These are phyloP conservation scores for Murraya paniculata DNA, from an alignment of 345 rosid species.

Conservation along the genomic window DNA sequence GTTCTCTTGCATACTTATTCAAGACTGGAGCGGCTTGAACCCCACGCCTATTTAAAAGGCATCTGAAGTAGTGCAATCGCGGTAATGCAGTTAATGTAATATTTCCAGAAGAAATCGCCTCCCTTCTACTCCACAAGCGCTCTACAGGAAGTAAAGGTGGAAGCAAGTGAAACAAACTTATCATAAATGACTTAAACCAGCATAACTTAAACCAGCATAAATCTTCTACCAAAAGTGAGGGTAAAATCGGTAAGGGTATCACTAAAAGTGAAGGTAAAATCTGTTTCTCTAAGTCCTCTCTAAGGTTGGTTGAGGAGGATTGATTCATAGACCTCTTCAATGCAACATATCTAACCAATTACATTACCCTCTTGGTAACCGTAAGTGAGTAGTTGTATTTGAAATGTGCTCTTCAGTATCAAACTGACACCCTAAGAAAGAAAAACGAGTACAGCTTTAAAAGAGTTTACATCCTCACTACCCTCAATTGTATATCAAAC, in stretches of 20 bases:
- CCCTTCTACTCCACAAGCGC: constrained; percentile 78
- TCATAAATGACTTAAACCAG: neutral
- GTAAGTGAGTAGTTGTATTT: neutral
- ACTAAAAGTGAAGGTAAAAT: neutral
- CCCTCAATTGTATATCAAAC: neutral
- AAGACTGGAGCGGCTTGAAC: constrained; percentile 78
- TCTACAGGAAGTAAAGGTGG: constrained; percentile 31
- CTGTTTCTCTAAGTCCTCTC: neutral
- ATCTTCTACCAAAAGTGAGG: neutral
- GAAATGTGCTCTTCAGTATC: neutral
- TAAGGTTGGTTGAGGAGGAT: neutral
- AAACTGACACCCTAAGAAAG: neutral
- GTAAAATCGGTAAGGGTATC: neutral
- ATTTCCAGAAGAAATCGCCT: constrained; percentile 46
- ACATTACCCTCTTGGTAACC: no score
- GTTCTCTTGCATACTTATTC: constrained; percentile 51
- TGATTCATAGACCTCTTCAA: neutral
- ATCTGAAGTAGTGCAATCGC: constrained; percentile 81
- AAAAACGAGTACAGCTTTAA: neutral
- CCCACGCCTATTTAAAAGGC: constrained; percentile 80
- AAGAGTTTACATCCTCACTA: neutral
- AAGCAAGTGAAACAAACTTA: neutral
- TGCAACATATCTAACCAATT: neutral
- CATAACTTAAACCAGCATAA: neutral
- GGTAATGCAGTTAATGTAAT: constrained; percentile 54